phyloP scores from a whole-genome alignment of 441 rosid genomes.

The Raphanus hybrid region DNA sequence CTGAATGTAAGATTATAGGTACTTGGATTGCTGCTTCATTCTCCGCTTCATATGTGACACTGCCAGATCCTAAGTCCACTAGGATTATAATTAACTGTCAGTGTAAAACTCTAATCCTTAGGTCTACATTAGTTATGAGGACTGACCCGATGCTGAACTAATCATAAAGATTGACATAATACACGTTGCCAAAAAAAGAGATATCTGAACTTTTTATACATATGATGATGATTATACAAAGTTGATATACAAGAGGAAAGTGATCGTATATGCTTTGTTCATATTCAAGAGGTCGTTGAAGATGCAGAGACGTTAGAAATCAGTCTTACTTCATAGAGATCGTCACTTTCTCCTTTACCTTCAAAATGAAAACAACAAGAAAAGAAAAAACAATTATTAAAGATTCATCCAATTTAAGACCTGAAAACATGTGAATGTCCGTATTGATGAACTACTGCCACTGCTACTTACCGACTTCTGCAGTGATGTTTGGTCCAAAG shows the following conservation, averaged over 20 bases:
- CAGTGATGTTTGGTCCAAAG: conserved; percentile 86
- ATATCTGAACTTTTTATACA: background rate
- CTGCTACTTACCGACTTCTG: conserved; percentile 81
- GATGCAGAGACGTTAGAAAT: conserved; percentile 62
- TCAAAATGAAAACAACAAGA: background rate
- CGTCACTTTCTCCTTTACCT: conserved; percentile 71
- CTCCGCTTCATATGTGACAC: background rate
- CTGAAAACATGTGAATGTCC: background rate
- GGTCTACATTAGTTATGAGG: background rate
- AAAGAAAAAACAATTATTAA: background rate
- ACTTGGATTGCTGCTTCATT: background rate
- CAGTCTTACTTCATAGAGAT: conserved; percentile 77
- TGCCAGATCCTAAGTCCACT: background rate
- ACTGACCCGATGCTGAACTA: background rate
- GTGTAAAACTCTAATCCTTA: background rate
- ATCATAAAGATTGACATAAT: background rate
- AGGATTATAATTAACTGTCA: background rate
- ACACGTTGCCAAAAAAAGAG: background rate
- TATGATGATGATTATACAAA: background rate
- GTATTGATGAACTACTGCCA: conserved; percentile 26
- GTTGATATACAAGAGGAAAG: conserved; percentile 3
- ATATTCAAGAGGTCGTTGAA: conserved; percentile 45
- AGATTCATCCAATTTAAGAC: conserved; percentile 4
- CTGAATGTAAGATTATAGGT: background rate
- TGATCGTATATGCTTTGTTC: conserved; percentile 10